These are phyloP conservation scores for Cordyceps farinosa DNA, from an alignment of 2,329 filamentous ascomycete species.

Conservation along the genomic window DNA sequence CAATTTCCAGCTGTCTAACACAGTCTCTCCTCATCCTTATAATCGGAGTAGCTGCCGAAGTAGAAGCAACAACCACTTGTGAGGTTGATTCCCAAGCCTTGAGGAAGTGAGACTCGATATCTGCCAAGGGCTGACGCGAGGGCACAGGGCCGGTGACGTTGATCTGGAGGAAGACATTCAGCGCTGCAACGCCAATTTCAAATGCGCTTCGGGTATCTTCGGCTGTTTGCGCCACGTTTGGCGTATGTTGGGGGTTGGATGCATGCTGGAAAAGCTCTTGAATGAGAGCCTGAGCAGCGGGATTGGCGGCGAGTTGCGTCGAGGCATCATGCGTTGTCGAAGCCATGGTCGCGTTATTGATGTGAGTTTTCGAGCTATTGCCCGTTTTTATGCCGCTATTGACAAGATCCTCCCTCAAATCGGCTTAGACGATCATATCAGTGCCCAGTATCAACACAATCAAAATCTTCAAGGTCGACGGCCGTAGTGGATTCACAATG, in stretches of 20 bases:
- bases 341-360: not conserved
- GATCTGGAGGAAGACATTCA: slow-evolving; percentile 60
- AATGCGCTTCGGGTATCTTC: slow-evolving; percentile 21
- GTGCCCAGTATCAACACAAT: not conserved
- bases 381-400: not conserved
- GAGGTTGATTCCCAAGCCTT: slow-evolving; percentile 32
- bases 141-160: slow-evolving; percentile 86
- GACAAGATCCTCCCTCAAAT: not conserved
- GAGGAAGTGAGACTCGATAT: slow-evolving; percentile 38
- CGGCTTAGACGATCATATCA: not conserved
- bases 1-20: slow-evolving; percentile 67
- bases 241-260: not conserved
- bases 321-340: not conserved
- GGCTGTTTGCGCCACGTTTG: not conserved
- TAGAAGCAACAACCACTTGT: not conserved
- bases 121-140: slow-evolving; percentile 22
- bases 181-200: slow-evolving; percentile 32
- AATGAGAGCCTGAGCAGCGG: slow-evolving; percentile 5
- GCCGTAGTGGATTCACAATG: no score
- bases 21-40: slow-evolving; percentile 52
- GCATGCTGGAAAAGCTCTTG: slow-evolving; percentile 10
- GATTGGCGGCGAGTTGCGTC: slow-evolving; percentile 7
- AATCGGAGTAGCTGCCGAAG: slow-evolving; percentile 24
- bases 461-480: not conserved
- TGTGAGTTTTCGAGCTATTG: not conserved